A percentile compares a stretch with the other conserved stretches of the same genome.
phyloP scores from a whole-genome alignment of 371 early-diverging fungal genomes.

The Actinomucor elegans region DNA sequence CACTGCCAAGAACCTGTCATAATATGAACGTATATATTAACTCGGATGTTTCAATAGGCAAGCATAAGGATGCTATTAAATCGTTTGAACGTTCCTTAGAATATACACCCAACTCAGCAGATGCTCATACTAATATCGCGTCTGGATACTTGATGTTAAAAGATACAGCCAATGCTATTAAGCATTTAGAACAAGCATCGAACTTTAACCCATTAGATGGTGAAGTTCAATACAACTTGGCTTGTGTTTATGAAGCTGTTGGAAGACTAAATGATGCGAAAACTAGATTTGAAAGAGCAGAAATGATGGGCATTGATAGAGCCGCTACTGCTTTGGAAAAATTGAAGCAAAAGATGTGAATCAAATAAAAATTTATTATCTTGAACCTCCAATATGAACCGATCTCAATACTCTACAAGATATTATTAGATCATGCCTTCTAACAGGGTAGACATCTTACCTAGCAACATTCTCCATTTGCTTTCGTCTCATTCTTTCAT shows the following conservation, averaged over 20 bases:
- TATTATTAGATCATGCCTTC: neutral
- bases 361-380: constrained; percentile 12
- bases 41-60: constrained; percentile 39
- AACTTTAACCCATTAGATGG: constrained; percentile 71
- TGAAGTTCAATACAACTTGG: constrained; percentile 80
- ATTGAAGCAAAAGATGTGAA: constrained; percentile 32
- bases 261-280: constrained; percentile 71
- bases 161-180: constrained; percentile 60
- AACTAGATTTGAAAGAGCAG: constrained; percentile 65
- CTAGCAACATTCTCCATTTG: constrained; percentile 54
- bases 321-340: constrained; percentile 47
- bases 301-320: constrained; percentile 58
- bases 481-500: constrained; percentile 37
- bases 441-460: constrained; percentile 20
- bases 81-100: constrained; percentile 72
- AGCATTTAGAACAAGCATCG: constrained; percentile 70
- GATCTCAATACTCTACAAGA: constrained; percentile 37
- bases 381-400: constrained; percentile 27
- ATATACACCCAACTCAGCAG: constrained; percentile 64
- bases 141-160: constrained; percentile 70
- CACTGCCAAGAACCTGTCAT: too few species aligned
- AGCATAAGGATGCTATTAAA: constrained; percentile 58
- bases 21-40: neutral
- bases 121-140: constrained; percentile 85
- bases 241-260: constrained; percentile 70